These are phyloP conservation scores for Bryum argenteum DNA, from an alignment of 225 moss, liverwort and hornwort genomes.

Conservation along the genomic window DNA sequence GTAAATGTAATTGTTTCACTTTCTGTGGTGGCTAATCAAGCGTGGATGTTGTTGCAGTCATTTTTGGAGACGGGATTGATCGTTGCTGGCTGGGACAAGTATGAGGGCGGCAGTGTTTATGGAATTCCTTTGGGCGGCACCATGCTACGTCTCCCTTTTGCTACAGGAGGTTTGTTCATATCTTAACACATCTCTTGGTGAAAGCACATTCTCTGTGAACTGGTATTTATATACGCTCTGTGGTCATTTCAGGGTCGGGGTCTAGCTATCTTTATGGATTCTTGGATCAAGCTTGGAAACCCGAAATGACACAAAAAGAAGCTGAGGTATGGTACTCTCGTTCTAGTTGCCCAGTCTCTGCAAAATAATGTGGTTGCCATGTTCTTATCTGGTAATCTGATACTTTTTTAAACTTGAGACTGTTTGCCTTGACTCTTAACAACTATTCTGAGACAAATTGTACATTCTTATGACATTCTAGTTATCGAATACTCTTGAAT, in stretches of 20 bases:
- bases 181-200: not conserved
- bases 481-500: not conserved
- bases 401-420: too few relatives aligned
- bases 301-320: constrained; percentile 74
- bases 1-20: not conserved
- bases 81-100: constrained; percentile 95
- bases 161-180: constrained; percentile 76
- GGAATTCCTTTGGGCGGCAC: constrained; percentile 94
- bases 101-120: constrained; percentile 87
- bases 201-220: not conserved
- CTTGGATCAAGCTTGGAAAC: constrained; percentile 96
- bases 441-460: too few relatives aligned
- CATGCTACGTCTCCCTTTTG: constrained; percentile 81
- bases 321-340: constrained; percentile 64
- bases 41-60: constrained; percentile 56
- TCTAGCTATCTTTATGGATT: constrained; percentile 98
- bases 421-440: too few relatives aligned
- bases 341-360: too few relatives aligned
- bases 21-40: constrained; percentile 12
- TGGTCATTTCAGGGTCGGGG: constrained; percentile 70
- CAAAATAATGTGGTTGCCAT: too few relatives aligned
- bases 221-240: not conserved
- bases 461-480: too few relatives aligned
- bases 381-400: too few relatives aligned
- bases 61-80: constrained; percentile 79